phyloP scores from a whole-genome alignment of 305 asterid genomes.

The Fraxinus albicans region DNA sequence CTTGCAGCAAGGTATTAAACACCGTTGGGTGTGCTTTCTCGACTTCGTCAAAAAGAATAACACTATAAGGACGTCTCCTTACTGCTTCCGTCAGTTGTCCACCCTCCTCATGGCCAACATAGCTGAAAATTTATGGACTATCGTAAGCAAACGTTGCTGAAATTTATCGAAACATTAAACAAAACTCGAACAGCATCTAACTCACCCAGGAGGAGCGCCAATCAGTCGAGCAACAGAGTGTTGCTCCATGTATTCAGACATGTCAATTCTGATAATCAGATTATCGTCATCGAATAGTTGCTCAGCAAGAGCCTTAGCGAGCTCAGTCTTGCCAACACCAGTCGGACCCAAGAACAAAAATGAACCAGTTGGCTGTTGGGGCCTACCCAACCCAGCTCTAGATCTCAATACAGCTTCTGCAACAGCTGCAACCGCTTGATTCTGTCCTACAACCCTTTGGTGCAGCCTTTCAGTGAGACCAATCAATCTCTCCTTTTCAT shows the following conservation, averaged over 20 bases:
- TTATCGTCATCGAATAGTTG: slow-evolving; percentile 84
- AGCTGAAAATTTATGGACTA: slow-evolving; percentile 28
- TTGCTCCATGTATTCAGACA: slow-evolving; percentile 97
- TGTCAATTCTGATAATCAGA: slow-evolving; percentile 74
- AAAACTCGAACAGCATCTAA: not conserved
- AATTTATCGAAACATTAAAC: fast-evolving
- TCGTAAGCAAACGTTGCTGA: not conserved
- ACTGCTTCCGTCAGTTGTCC: slow-evolving; percentile 88
- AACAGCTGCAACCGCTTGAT: slow-evolving; percentile 72
- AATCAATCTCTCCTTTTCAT: slow-evolving; percentile 72
- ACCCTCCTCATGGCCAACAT: slow-evolving; percentile 91
- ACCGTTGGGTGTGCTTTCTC: slow-evolving; percentile 80
- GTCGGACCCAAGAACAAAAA: slow-evolving; percentile 93
- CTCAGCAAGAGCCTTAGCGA: slow-evolving; percentile 90
- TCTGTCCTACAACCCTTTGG: slow-evolving; percentile 78
- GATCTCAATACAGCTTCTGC: slow-evolving; percentile 90
- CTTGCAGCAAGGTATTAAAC: slow-evolving; percentile 79
- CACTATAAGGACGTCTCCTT: slow-evolving; percentile 90
- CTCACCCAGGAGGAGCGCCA: slow-evolving; percentile 97
- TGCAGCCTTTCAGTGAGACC: slow-evolving; percentile 77
- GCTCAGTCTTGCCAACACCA: slow-evolving; percentile 93
- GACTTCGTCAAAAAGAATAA: slow-evolving; percentile 77
- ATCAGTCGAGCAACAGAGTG: slow-evolving; percentile 79
- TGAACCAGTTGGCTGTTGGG: slow-evolving; percentile 91
- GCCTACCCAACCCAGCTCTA: slow-evolving; percentile 80